phyloP scores from a whole-genome alignment of 1,139 yeast species.

The Blastobotrys serpentis region DNA sequence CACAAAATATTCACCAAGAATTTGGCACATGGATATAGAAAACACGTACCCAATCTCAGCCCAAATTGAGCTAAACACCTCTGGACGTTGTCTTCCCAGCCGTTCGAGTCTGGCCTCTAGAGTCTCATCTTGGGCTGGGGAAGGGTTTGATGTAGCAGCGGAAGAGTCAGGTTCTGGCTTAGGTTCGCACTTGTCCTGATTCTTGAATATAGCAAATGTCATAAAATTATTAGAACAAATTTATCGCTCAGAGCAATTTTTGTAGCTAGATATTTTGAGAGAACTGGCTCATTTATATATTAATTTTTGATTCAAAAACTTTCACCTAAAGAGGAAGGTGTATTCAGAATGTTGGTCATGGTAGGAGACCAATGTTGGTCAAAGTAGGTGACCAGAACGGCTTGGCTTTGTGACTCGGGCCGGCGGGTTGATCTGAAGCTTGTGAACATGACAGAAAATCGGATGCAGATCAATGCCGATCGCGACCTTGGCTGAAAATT shows the following conservation, averaged over 20 bases:
- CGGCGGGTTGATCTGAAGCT: too few relatives aligned
- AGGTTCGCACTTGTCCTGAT: background rate
- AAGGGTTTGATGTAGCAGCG: background rate
- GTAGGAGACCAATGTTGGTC: background rate
- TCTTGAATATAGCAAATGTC: background rate
- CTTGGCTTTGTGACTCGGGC: too few relatives aligned
- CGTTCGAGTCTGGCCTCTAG: background rate
- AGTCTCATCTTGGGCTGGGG: background rate
- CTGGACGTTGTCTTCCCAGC: background rate
- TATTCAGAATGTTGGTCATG: background rate
- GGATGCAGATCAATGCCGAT: too few relatives aligned
- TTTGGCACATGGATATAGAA: background rate
- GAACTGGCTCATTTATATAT: background rate
- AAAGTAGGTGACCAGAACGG: background rate
- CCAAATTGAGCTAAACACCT: background rate
- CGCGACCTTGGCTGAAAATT: too few relatives aligned
- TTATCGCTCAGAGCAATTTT: too few relatives aligned
- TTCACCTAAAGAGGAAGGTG: background rate
- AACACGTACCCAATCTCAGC: background rate
- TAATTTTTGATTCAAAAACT: too few relatives aligned
- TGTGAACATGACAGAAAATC: too few relatives aligned
- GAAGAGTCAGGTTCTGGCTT: background rate
- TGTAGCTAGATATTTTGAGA: background rate
- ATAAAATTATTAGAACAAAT: too few relatives aligned
- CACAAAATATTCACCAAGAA: background rate